Percentiles rank a stretch among this genome's conserved stretches.
Conservation (phyloP, 148 eudicot species). For the Pouteria glomerata region DNA sequence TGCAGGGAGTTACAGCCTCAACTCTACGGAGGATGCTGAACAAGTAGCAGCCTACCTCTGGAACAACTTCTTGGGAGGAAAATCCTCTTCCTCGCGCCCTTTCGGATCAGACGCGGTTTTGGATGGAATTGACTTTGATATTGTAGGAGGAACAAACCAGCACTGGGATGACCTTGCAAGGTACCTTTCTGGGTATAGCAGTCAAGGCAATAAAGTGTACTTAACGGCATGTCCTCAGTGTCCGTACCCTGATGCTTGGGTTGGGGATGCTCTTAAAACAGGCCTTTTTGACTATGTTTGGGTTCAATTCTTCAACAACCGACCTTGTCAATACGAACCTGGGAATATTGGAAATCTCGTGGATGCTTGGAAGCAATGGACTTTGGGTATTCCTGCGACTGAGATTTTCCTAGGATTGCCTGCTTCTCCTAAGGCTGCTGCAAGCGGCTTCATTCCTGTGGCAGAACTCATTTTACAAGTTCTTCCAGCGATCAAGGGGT, state of each 20-base stretch:
- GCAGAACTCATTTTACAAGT: conserved; percentile 14
- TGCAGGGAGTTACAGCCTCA: conserved; percentile 13
- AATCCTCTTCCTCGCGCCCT: conserved; percentile 21
- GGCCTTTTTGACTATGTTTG: conserved; percentile 26
- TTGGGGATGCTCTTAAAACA: conserved; percentile 22
- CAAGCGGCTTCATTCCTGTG: conserved; percentile 19
- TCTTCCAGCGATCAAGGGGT: conserved; percentile 25
- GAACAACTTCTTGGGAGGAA: conserved; percentile 33
- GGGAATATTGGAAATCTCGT: not conserved
- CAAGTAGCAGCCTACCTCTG: conserved; percentile 22
- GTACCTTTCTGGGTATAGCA: conserved; percentile 14
- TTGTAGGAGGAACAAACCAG: conserved; percentile 14
- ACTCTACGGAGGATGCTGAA: conserved; percentile 23
- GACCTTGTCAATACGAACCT: not conserved
- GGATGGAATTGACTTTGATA: conserved; percentile 40
- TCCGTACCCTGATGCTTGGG: conserved; percentile 20
- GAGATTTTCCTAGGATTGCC: conserved; percentile 31
- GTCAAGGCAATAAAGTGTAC: conserved; percentile 17
- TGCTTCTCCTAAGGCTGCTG: conserved; percentile 25
- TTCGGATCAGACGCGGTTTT: conserved; percentile 29
- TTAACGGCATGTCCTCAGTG: conserved; percentile 32
- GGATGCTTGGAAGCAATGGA: not conserved
- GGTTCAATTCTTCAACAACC: conserved; percentile 26
- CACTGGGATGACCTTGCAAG: conserved; percentile 26
- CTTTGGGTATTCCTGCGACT: conserved; percentile 3